Evolutionary conservation across 148 eudicot species (phyloP).

Genomic region (Silene uniflora): DNA sequence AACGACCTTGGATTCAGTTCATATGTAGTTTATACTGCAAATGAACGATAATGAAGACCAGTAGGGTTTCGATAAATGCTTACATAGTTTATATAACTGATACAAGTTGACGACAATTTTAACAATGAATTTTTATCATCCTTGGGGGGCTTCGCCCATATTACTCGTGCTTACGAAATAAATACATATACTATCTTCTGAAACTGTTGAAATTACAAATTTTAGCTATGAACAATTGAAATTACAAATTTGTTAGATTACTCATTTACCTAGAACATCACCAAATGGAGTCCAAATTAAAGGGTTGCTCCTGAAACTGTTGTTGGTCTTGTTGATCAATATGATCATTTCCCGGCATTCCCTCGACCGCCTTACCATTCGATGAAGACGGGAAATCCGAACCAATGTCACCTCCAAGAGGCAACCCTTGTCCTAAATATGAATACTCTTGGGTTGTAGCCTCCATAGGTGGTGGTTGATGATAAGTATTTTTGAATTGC

Average conservation of each 20-base stretch:
- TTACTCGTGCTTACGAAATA: neutral
- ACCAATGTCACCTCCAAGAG: slow-evolving; percentile 27
- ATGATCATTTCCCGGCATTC: slow-evolving; percentile 24
- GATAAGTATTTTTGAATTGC: slow-evolving; percentile 42
- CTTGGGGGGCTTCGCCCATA: slow-evolving; percentile 22
- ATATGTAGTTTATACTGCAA: too few species aligned
- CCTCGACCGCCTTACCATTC: slow-evolving; percentile 28
- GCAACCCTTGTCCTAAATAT: slow-evolving; percentile 39
- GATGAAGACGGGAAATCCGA: slow-evolving; percentile 40
- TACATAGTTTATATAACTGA: neutral
- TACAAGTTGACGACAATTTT: neutral
- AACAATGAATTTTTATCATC: neutral
- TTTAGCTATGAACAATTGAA: neutral
- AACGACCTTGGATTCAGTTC: too few species aligned
- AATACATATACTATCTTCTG: neutral
- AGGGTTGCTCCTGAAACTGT: slow-evolving; percentile 48
- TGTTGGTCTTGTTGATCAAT: slow-evolving; percentile 14
- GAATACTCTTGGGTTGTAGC: slow-evolving; percentile 27
- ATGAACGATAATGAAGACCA: too few species aligned
- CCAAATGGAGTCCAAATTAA: slow-evolving; percentile 83
- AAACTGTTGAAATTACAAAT: too few species aligned
- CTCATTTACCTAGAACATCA: slow-evolving; percentile 23
- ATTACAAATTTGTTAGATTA: slow-evolving; percentile 16
- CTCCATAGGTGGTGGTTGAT: slow-evolving; percentile 38
- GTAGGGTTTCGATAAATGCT: too few species aligned